Evolutionary conservation across 2,329 filamentous ascomycete genomes (phyloP), one percentile per base, ranked within the genome.

Genomic region (Fusarium compactum): DNA sequence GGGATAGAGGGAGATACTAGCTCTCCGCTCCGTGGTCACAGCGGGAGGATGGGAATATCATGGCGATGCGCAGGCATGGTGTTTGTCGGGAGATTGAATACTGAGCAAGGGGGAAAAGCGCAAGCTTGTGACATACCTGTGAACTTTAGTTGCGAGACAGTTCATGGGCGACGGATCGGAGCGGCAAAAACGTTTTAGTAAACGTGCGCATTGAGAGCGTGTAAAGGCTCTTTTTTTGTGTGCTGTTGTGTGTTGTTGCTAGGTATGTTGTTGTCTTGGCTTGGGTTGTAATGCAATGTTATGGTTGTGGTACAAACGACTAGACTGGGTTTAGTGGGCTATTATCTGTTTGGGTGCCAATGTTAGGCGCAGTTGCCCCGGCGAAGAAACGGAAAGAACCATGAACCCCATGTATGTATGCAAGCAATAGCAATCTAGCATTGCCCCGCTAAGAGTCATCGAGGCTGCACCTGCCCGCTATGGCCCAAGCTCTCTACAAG

Each of bases 301-400:
- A 34, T 59, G 56, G 46, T 70, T 70, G 71, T 72, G 52, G 58
- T 58, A 66, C 69, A 54, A 61, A 53, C 38, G 46, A 56, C 54
- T 59, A 56, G 41, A 56, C 58, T 61, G 44, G 57, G 47, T 52
- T 32, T 52, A 43, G 50, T 52, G 38, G 47, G 25, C 60, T 41
- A 55, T 48, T 58, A 45, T 69, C 63, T 66, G 24, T 60, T 64
- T 53, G 65, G 57, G 61, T 74, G 60, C 41, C 41, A 52, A 64
- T 72, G 66, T 62, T 54, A 63, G 67, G 72, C 58, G 55, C 61
- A 75, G 73, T 75, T 74, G 73, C 73, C 73, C 67, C 64, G 65
- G 71, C 50, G 55, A 71, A 56, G 48, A 45, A 65, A 34, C 40
- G 24, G 43, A 50, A 53, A 48, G 61, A 50, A 43, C 59, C 29